Conservation (phyloP, 2,329 filamentous ascomycete species). For the Ilyonectria robusta region DNA sequence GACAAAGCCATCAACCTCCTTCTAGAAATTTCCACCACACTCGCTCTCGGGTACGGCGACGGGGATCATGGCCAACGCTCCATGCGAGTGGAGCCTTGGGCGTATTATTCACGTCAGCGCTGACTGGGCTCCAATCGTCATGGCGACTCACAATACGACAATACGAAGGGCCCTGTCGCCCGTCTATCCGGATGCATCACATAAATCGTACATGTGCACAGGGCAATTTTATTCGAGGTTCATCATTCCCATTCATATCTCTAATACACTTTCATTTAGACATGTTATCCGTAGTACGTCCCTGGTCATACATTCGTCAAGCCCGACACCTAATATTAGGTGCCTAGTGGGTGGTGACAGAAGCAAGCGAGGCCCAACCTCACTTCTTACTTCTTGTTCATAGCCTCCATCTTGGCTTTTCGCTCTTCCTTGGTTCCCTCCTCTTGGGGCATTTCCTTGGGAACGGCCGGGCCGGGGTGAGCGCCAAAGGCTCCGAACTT, state of each 20-base stretch:
- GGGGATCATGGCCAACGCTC: conserved; percentile 11
- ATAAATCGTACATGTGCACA: conserved; percentile 15
- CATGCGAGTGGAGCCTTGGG: conserved; percentile 21
- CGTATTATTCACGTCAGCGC: conserved; percentile 14
- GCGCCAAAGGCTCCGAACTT: conserved; percentile 68
- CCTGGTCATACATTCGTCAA: conserved; percentile 42
- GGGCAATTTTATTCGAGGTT: conserved; percentile 6
- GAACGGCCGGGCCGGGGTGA: conserved; percentile 70
- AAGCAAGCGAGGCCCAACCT: conserved; percentile 32
- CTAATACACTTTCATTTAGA: conserved; percentile 30
- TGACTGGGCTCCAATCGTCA: conserved; percentile 19
- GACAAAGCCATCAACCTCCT: neutral
- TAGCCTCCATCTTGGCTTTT: conserved; percentile 72
- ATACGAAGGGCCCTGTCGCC: conserved; percentile 20
- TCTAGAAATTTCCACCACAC: conserved; percentile 28
- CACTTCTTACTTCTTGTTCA: conserved; percentile 73
- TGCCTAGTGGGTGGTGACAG: neutral
- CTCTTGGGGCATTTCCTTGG: conserved; percentile 66
- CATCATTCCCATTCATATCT: conserved; percentile 24
- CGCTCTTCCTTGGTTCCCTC: conserved; percentile 80
- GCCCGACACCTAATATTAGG: neutral
- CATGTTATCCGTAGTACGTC: conserved; percentile 28
- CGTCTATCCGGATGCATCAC: conserved; percentile 15
- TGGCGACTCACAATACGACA: conserved; percentile 11
- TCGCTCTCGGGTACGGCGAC: conserved; percentile 11